Conservation (phyloP, 2,329 filamentous ascomycete genomes). For the Sclerotinia minor region DNA sequence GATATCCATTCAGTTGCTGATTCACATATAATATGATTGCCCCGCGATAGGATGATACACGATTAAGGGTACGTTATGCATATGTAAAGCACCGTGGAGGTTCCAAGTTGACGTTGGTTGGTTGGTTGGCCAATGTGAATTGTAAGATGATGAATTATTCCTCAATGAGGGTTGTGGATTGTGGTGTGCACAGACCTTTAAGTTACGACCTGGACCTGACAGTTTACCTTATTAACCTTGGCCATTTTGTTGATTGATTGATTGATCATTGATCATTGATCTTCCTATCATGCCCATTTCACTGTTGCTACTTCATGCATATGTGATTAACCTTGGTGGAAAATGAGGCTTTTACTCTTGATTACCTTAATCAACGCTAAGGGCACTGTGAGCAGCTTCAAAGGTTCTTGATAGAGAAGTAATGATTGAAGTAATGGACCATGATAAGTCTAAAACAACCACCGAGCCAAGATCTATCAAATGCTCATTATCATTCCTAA, state of each 20-base stretch:
- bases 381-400: no score
- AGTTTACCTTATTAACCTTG: no score
- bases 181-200: slow-evolving; percentile 2
- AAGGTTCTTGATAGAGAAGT: no score
- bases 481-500: neutral
- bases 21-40: neutral
- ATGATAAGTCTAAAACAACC: no score
- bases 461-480: neutral
- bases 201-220: no score
- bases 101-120: neutral
- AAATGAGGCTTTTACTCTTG: neutral
- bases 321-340: neutral
- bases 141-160: no score
- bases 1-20: neutral
- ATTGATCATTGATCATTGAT: no score
- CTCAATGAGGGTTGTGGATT: neutral
- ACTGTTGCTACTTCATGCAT: neutral
- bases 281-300: no score
- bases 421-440: no score
- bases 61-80: neutral
- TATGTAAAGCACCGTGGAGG: neutral
- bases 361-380: neutral
- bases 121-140: no score
- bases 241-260: no score
- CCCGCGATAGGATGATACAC: neutral